These are phyloP conservation scores for Vigna angularis DNA, from an alignment of 306 rosid genomes.

Conservation along the genomic window DNA sequence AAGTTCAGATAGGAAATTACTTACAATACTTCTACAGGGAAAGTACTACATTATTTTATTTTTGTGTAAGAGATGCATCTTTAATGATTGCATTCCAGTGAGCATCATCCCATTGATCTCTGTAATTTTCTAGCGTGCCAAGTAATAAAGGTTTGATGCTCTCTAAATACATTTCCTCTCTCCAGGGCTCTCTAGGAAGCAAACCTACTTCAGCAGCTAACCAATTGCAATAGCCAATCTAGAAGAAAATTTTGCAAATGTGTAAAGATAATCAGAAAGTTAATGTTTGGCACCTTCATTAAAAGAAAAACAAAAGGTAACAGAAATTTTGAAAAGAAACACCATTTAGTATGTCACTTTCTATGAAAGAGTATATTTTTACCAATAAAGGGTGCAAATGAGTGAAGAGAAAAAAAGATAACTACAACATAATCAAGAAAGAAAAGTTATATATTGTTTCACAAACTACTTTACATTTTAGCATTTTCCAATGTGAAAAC, in stretches of 20 bases:
- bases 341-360: not conserved
- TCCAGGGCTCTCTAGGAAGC: slow-evolving; percentile 39
- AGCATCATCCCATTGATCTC: slow-evolving; percentile 45
- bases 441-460: not conserved
- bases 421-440: not conserved
- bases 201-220: slow-evolving; percentile 27
- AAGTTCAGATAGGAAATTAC: no score
- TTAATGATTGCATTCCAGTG: slow-evolving; percentile 31
- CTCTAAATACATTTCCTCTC: slow-evolving; percentile 37
- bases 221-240: slow-evolving; percentile 43
- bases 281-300: not conserved
- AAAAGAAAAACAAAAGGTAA: no score
- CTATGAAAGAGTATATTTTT: not conserved
- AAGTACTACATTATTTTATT: not conserved
- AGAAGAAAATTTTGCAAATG: not conserved
- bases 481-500: not conserved
- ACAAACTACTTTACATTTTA: not conserved
- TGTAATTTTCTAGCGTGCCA: slow-evolving; percentile 32
- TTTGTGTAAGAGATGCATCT: not conserved
- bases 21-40: not conserved
- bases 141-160: not conserved
- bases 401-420: not conserved
- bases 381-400: not conserved
- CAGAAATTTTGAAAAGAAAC: not conserved
- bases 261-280: not conserved